phyloP scores from a whole-genome alignment of 2,329 filamentous ascomycete genomes.

The Aspergillus sp. region DNA sequence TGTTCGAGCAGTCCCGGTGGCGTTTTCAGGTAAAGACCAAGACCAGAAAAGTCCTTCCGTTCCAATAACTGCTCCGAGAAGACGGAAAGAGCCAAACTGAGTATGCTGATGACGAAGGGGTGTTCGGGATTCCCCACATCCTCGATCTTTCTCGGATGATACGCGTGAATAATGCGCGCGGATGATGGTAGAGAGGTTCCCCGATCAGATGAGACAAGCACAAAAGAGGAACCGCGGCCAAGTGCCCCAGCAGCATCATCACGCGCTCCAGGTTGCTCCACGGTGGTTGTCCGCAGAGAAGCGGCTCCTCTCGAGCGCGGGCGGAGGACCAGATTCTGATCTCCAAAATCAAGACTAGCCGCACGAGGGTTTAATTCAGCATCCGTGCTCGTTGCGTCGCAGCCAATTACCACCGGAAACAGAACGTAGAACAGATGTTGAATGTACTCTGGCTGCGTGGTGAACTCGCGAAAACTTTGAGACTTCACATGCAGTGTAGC shows the following conservation, averaged over 20 bases:
- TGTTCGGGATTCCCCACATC: conserved; percentile 59
- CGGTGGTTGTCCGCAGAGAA: conserved; percentile 72
- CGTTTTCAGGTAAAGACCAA: conserved; percentile 81
- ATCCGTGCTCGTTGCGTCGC: conserved; percentile 78
- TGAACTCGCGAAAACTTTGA: conserved; percentile 77
- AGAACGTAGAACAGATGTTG: conserved; percentile 76
- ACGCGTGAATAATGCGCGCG: conserved; percentile 64
- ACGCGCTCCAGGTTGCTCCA: conserved; percentile 52
- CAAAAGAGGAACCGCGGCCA: conserved; percentile 84
- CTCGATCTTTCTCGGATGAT: conserved; percentile 60
- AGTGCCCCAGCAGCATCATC: conserved; percentile 62
- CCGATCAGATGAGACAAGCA: conserved; percentile 76
- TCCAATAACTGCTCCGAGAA: conserved; percentile 83
- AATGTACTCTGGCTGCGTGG: conserved; percentile 76
- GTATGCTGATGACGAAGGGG: conserved; percentile 71
- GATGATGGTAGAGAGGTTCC: conserved; percentile 60
- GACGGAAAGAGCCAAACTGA: conserved; percentile 76
- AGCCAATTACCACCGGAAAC: conserved; percentile 85
- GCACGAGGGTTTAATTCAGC: conserved; percentile 84
- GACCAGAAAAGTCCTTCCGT: conserved; percentile 87
- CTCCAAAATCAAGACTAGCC: conserved; percentile 79
- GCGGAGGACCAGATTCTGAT: conserved; percentile 79
- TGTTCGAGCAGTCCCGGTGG: conserved; percentile 93
- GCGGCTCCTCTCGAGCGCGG: conserved; percentile 67
- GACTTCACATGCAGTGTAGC: conserved; percentile 77